Evolutionary conservation across 805 yeast species (phyloP).

Genomic region (Lachancea lanzarotensis): DNA sequence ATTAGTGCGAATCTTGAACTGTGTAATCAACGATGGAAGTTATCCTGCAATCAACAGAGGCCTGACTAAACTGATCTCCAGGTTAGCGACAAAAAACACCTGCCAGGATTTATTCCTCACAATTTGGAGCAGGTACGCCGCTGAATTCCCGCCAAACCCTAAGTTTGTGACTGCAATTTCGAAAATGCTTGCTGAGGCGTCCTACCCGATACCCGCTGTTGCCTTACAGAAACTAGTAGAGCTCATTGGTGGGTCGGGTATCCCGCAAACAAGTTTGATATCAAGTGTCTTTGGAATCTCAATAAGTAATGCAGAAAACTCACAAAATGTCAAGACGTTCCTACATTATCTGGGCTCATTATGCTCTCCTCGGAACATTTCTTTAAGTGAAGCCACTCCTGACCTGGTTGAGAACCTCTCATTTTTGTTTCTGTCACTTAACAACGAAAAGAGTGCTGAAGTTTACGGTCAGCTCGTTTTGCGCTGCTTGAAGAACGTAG

Average conservation of each 20-base stretch:
- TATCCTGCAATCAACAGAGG: background rate
- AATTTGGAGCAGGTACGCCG: background rate
- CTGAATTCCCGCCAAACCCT: background rate
- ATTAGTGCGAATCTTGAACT: background rate
- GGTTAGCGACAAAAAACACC: background rate
- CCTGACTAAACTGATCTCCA: background rate
- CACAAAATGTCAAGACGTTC: background rate
- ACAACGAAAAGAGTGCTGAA: background rate
- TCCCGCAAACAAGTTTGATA: background rate
- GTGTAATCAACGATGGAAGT: constrained; percentile 2
- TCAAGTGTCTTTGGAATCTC: background rate
- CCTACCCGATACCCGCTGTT: background rate
- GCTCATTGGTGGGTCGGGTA: background rate
- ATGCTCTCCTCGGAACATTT: background rate
- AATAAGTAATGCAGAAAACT: background rate
- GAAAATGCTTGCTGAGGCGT: background rate
- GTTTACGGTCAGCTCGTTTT: constrained; percentile 2
- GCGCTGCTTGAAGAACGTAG: background rate
- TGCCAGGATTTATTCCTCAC: background rate
- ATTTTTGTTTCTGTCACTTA: constrained; percentile 8
- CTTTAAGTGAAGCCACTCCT: background rate
- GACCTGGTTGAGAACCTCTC: constrained; percentile 15
- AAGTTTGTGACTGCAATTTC: background rate
- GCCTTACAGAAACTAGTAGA: background rate
- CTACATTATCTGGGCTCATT: background rate